Evolutionary conservation across 1,284 basidiomycete genomes (phyloP).

Genomic region (Ceratobasidium sp.): DNA sequence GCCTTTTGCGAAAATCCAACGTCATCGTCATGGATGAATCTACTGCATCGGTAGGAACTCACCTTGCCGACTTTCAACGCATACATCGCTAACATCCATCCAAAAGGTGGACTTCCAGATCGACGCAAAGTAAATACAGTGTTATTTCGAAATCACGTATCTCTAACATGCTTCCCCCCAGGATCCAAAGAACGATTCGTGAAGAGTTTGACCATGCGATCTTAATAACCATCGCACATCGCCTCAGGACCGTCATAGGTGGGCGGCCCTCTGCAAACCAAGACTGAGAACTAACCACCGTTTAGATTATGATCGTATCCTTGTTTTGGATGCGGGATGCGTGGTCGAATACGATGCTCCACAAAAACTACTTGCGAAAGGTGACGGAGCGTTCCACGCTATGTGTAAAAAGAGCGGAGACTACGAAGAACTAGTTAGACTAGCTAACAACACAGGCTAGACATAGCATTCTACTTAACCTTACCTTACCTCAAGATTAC

Average conservation of each 20-base stretch:
- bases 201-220: conserved; percentile 78
- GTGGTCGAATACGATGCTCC: conserved; percentile 54
- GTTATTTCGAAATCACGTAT: not conserved
- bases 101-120: conserved; percentile 67
- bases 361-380: conserved; percentile 48
- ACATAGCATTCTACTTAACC: too few relatives aligned
- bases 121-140: conserved; percentile 32
- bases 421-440: conserved; percentile 50
- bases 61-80: too few relatives aligned
- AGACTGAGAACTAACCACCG: too few relatives aligned
- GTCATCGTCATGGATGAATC: conserved; percentile 44
- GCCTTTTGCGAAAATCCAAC: conserved; percentile 37
- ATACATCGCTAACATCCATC: too few relatives aligned
- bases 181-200: conserved; percentile 82
- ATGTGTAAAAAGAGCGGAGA: conserved; percentile 58
- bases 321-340: conserved; percentile 48
- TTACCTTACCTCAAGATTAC: too few relatives aligned
- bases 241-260: conserved; percentile 43
- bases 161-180: not conserved
- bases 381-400: conserved; percentile 54
- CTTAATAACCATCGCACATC: conserved; percentile 67
- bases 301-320: conserved; percentile 66
- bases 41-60: conserved; percentile 28
- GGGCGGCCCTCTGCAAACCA: too few relatives aligned
- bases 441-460: not conserved